Base-by-base conservation (phyloP, 192 early-diverging fungal species). In the Coemansia furcata region DNA sequence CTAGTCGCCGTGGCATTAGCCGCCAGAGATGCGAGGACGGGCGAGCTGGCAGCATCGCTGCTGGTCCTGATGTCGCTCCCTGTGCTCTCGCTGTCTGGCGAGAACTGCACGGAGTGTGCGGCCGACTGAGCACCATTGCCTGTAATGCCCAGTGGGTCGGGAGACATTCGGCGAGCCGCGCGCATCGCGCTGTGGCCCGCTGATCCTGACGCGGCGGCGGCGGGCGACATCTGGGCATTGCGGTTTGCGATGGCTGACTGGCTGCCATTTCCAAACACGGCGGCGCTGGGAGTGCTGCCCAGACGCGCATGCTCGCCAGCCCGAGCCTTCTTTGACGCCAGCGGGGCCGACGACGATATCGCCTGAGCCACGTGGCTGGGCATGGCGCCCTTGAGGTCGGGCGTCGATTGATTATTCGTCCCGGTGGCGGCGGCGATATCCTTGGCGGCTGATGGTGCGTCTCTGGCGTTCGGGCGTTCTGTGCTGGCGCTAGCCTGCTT, bases 1-100 rank as follows among this genome's bases (percentile, higher is more conserved):
- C 76, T 68, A 29, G 76, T 77, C 14, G 80, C 75, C 5, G 73
- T 73, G n/a, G 74, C 79, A n/a, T 76, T 76, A 36, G 79, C 74
- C 0, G 74, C 79, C 42, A 73, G 50, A 33, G 70, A 70, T 23
- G 71, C 74, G 9, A 77, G 65, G 32, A 68, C 74, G 3, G 79
- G 79, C 43, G 71, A 72, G 61, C 52, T 68, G 9, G 62, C 30
- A 6, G 35, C 54, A 39, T 74, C 72, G 3, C 32, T 52, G 47
- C 55, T 57, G 10, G 9, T 15, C 4, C 39, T 23, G 26, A 29
- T 30, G 37, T 30, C 65, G 26, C 50, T 54, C 26, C 50, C 29
- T 26, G 30, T 26, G 50, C 3, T 54, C 12, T 54, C 50, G 29
- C 50, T 54, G 29, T 54, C 23, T 14, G 50, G 50, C 29, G 50